These are phyloP conservation scores for Endotrypanum monterogeii DNA, from an alignment of 208 protist species.

Conservation along the genomic window DNA sequence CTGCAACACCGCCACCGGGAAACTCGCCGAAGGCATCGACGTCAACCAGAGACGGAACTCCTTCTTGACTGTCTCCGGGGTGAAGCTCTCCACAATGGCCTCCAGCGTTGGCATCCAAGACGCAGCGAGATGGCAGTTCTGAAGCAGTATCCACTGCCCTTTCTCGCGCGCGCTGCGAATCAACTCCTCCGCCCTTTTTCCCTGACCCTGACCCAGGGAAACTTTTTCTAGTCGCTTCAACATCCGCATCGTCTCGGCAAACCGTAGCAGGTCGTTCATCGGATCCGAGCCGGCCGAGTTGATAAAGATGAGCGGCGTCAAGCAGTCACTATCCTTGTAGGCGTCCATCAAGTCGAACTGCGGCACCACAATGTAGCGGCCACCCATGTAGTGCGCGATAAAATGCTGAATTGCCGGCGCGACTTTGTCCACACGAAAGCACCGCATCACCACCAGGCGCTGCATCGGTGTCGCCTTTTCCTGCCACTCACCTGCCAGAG, in stretches of 20 bases:
- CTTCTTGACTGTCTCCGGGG: conserved; percentile 93
- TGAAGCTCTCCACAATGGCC: conserved; percentile 94
- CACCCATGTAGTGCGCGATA: conserved; percentile 91
- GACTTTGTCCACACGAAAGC: conserved; percentile 97
- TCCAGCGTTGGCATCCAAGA: conserved; percentile 95
- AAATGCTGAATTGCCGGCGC: conserved; percentile 93
- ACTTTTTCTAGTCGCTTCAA: conserved; percentile 94
- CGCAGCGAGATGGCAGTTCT: conserved; percentile 97
- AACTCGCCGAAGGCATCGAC: conserved; percentile 95
- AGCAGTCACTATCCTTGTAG: conserved; percentile 93
- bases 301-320: conserved; percentile 97
- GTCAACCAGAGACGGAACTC: conserved; percentile 99
- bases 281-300: conserved; percentile 97
- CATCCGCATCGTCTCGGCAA: conserved; percentile 95
- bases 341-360: conserved; percentile 94
- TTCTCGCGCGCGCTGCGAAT: conserved; percentile 81
- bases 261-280: conserved; percentile 94
- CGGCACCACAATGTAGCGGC: conserved; percentile 95
- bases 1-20: conserved; percentile 98
- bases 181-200: conserved; percentile 92
- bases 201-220: conserved; percentile 97
- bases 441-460: conserved; percentile 93
- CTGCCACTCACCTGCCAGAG: conserved; percentile 85
- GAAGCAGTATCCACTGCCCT: conserved; percentile 96
- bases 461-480: conserved; percentile 89